Percentiles rank a stretch among this genome's conserved stretches.
These are phyloP conservation scores for Rhodotorula sp. DNA, from an alignment of 1,284 basidiomycete species.

Conservation along the genomic window DNA sequence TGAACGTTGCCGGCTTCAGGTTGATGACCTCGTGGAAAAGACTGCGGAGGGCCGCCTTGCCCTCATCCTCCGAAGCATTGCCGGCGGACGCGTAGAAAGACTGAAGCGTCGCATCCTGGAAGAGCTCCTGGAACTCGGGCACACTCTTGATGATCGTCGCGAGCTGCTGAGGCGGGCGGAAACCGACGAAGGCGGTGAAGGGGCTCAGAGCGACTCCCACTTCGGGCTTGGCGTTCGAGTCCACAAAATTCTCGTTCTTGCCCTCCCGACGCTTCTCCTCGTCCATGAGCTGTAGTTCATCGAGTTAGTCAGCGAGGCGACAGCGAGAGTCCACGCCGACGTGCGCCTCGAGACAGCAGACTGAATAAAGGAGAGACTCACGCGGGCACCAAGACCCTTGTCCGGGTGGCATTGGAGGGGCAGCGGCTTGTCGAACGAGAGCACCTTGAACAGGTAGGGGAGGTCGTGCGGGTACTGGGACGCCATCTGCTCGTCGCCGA, in stretches of 20 bases:
- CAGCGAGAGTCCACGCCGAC: not conserved
- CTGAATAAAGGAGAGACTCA: not conserved
- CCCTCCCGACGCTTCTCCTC: slow-evolving; percentile 27
- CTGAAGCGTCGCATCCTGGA: slow-evolving; percentile 16
- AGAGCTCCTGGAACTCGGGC: slow-evolving; percentile 30
- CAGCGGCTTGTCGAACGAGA: slow-evolving; percentile 43
- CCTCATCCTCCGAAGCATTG: slow-evolving; percentile 1
- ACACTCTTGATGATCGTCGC: slow-evolving; percentile 20
- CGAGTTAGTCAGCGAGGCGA: slow-evolving; percentile 10
- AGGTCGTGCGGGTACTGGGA: slow-evolving; percentile 34
- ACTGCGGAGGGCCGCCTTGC: slow-evolving; percentile 27
- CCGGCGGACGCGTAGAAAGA: slow-evolving; percentile 4
- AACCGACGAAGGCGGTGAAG: slow-evolving; percentile 42
- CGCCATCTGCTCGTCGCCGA: slow-evolving; percentile 35
- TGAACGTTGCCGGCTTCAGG: slow-evolving; percentile 18
- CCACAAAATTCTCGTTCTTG: slow-evolving; percentile 40
- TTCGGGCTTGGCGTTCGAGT: slow-evolving; percentile 42
- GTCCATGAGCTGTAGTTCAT: slow-evolving; percentile 31
- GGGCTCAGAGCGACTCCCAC: slow-evolving; percentile 41
- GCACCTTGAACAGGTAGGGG: slow-evolving; percentile 43
- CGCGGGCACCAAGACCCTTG: slow-evolving; percentile 24
- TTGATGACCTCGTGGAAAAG: slow-evolving; percentile 37
- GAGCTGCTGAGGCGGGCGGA: slow-evolving; percentile 38
- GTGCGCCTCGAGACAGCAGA: not conserved
- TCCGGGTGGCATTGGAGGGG: slow-evolving; percentile 39